Percentiles rank a stretch among this genome's conserved stretches.
phyloP scores from a whole-genome alignment of 2,329 filamentous ascomycete genomes.

The Paecilomyces variotii region DNA sequence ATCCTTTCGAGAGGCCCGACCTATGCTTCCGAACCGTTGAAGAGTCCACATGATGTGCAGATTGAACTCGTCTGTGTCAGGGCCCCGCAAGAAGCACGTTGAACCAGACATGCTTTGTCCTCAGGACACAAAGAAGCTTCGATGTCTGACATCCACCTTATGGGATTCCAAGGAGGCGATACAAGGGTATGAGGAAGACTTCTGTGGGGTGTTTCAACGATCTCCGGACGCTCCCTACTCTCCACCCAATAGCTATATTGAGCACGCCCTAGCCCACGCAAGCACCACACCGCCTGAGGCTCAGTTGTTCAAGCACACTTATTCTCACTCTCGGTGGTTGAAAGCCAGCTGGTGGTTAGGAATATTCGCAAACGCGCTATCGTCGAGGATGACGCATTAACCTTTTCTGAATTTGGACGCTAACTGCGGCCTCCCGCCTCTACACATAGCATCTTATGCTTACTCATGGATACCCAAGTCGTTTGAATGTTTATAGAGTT shows the following conservation, averaged over 20 bases:
- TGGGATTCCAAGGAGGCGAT: background rate
- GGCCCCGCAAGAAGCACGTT: constrained; percentile 15
- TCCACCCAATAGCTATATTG: background rate
- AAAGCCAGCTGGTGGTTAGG: background rate
- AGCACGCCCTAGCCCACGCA: background rate
- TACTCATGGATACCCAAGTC: background rate
- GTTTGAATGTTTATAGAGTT: background rate
- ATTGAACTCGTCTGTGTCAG: constrained; percentile 29
- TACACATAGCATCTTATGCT: background rate
- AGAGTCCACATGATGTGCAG: constrained; percentile 22
- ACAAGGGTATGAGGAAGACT: background rate
- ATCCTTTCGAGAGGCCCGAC: constrained; percentile 27
- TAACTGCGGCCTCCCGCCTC: background rate
- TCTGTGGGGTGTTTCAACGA: background rate
- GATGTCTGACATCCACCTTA: background rate
- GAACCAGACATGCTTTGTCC: background rate
- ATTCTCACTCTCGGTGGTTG: background rate
- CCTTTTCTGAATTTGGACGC: background rate
- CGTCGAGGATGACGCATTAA: background rate
- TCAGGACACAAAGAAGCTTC: background rate
- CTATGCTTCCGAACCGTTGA: constrained; percentile 16
- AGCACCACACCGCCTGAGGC: background rate
- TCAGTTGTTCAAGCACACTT: background rate
- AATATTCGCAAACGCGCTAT: background rate
- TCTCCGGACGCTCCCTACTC: background rate